A percentile compares a stretch with the other conserved stretches of the same genome.
Evolutionary conservation across 495 filamentous ascomycete species (phyloP).

Genomic region (Trichoderma parareesei): DNA sequence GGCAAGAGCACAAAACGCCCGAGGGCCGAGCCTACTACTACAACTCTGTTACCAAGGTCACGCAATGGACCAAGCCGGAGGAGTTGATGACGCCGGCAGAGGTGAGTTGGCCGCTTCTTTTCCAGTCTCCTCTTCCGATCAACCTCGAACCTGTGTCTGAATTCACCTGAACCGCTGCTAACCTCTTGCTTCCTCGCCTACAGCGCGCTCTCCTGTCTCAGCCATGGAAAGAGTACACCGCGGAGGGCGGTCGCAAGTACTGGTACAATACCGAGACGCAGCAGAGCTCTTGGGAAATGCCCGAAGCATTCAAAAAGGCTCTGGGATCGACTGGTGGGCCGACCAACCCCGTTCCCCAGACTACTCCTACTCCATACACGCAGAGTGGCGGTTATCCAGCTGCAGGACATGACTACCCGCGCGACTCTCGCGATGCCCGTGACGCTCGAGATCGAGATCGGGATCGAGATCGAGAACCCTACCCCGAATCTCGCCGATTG

Average conservation of each 20-base stretch:
- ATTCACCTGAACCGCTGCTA: background rate
- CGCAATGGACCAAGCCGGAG: constrained; percentile 88
- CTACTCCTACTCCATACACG: constrained; percentile 3
- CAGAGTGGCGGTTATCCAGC: constrained; percentile 17
- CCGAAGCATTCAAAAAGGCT: constrained; percentile 69
- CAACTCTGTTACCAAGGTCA: constrained; percentile 76
- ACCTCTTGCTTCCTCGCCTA: constrained; percentile 25
- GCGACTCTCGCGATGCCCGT: constrained; percentile 20
- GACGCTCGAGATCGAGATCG: constrained; percentile 22
- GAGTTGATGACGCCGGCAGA: constrained; percentile 84
- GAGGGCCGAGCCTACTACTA: constrained; percentile 93
- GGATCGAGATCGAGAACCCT: constrained; percentile 35
- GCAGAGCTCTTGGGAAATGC: constrained; percentile 92
- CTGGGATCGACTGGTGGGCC: constrained; percentile 42
- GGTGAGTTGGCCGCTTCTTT: constrained; percentile 42
- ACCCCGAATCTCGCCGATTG: constrained; percentile 57
- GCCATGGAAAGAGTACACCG: constrained; percentile 89
- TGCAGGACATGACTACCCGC: constrained; percentile 26
- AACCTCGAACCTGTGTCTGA: background rate
- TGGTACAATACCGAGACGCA: constrained; percentile 90
- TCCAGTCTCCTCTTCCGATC: background rate
- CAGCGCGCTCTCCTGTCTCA: constrained; percentile 70
- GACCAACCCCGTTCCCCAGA: constrained; percentile 38
- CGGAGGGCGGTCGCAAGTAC: constrained; percentile 80
- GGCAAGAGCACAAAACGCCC: constrained; percentile 75